phyloP scores from a whole-genome alignment of 202 grass and related monocot genomes.

The Setaria italica region DNA sequence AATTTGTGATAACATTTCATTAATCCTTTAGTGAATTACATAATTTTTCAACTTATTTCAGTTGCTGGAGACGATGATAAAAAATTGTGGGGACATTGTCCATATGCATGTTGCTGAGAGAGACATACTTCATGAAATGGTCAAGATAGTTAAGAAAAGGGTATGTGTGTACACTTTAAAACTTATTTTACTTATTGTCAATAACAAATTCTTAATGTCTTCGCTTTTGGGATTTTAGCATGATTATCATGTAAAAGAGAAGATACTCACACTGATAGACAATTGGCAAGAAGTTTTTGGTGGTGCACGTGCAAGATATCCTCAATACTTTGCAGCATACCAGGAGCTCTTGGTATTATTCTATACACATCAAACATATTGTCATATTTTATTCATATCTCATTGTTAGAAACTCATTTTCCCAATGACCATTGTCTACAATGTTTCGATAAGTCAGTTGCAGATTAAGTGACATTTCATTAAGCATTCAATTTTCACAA shows the following conservation, averaged over 20 bases:
- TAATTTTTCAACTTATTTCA: constrained; percentile 51
- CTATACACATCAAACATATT: constrained; percentile 5
- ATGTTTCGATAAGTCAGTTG: constrained; percentile 13
- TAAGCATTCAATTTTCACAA: neutral
- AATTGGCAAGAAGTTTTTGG: constrained; percentile 99
- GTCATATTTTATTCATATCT: neutral
- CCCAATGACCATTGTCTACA: constrained; percentile 1
- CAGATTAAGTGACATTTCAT: constrained; percentile 4
- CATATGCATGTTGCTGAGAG: constrained; percentile 96
- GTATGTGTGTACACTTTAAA: constrained; percentile 53
- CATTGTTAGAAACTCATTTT: constrained; percentile 27
- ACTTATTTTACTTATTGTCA: constrained; percentile 18
- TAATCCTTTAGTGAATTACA: constrained; percentile 33
- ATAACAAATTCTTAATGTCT: constrained; percentile 19
- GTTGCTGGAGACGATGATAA: constrained; percentile 90
- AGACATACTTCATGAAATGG: constrained; percentile 95
- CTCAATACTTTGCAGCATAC: constrained; percentile 92
- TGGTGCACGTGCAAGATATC: constrained; percentile 75
- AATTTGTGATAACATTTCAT: constrained; percentile 20
- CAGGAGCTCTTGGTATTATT: constrained; percentile 91
- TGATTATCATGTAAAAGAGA: constrained; percentile 95
- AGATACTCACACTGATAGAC: constrained; percentile 83
- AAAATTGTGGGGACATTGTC: constrained; percentile 98
- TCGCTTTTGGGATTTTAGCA: constrained; percentile 54
- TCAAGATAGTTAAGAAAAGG: constrained; percentile 98